Evolutionary conservation across 768 basidiomycete genomes (phyloP).

Genomic region (Rhodosporidiobolus odoratus): DNA sequence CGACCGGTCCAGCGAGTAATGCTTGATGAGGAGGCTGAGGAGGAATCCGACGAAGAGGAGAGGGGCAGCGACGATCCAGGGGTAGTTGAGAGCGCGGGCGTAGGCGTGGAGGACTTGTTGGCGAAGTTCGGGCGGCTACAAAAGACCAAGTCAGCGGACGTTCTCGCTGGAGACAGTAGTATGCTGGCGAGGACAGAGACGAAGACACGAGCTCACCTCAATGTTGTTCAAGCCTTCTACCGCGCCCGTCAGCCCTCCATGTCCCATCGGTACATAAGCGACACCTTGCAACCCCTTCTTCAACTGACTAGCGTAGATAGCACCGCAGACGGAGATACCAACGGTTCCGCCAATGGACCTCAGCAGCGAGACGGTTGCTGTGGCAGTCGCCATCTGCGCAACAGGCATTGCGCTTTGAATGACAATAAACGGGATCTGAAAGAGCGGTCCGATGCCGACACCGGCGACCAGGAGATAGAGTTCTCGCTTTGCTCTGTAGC

Average conservation of each 20-base stretch:
- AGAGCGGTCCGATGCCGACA: constrained; percentile 33
- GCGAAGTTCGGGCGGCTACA: constrained; percentile 46
- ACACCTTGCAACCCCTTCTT: constrained; percentile 49
- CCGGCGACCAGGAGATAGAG: constrained; percentile 35
- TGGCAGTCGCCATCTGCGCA: constrained; percentile 78
- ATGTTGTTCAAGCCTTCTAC: constrained; percentile 51
- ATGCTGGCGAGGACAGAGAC: not conserved
- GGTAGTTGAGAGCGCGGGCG: constrained; percentile 14
- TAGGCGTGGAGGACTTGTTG: constrained; percentile 45
- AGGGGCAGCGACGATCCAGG: constrained; percentile 43
- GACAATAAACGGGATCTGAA: constrained; percentile 37
- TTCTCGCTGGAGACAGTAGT: not conserved
- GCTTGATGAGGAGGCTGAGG: constrained; percentile 54
- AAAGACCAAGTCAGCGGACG: not conserved
- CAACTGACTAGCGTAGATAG: constrained; percentile 43
- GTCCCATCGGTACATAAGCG: constrained; percentile 42
- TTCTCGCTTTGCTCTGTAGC: constrained; percentile 29
- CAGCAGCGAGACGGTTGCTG: constrained; percentile 64
- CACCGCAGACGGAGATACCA: constrained; percentile 42
- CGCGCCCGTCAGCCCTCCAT: constrained; percentile 46
- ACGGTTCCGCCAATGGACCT: constrained; percentile 46
- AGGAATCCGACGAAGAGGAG: constrained; percentile 28
- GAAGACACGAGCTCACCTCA: constrained; percentile 7
- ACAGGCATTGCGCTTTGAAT: constrained; percentile 82
- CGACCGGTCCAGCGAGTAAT: constrained; percentile 58